These are phyloP conservation scores for Fusarium stilboides DNA, from an alignment of 2,329 filamentous ascomycete genomes.

Conservation along the genomic window DNA sequence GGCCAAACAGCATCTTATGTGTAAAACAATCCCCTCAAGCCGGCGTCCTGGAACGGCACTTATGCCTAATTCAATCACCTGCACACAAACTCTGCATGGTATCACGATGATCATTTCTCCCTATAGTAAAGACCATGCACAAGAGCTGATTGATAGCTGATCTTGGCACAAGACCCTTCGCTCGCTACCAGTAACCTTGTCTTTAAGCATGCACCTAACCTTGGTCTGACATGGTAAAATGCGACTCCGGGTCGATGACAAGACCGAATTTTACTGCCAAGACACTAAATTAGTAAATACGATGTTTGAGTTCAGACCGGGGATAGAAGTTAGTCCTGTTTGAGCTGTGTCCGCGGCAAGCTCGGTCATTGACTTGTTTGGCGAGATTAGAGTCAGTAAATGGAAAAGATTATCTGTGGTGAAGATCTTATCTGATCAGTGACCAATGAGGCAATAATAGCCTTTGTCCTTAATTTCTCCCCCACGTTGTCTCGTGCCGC, in stretches of 20 bases:
- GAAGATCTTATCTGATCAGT: slow-evolving; percentile 36
- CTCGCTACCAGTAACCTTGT: slow-evolving; percentile 10
- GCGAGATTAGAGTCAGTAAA: slow-evolving; percentile 7
- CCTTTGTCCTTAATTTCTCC: neutral
- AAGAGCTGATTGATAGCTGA: slow-evolving; percentile 36
- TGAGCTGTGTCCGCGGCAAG: neutral
- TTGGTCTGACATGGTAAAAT: neutral
- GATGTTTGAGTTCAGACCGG: neutral
- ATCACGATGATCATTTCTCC: slow-evolving; percentile 30
- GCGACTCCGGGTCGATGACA: neutral
- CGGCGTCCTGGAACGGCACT: slow-evolving; percentile 6
- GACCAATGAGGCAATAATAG: neutral
- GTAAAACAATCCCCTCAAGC: neutral
- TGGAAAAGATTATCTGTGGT: slow-evolving; percentile 17
- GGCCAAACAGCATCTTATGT: neutral
- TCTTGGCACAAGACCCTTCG: slow-evolving; percentile 24
- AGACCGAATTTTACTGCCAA: slow-evolving; percentile 18
- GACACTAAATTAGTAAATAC: slow-evolving; percentile 20
- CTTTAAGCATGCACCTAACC: slow-evolving; percentile 10
- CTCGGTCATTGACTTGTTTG: neutral
- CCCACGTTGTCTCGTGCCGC: slow-evolving; percentile 1
- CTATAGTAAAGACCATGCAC: slow-evolving; percentile 7
- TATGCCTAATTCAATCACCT: slow-evolving; percentile 27
- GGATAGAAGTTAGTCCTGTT: slow-evolving; percentile 2
- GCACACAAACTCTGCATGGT: neutral